phyloP scores from a whole-genome alignment of 2,329 filamentous ascomycete species.

The Aspergillus texensis region DNA sequence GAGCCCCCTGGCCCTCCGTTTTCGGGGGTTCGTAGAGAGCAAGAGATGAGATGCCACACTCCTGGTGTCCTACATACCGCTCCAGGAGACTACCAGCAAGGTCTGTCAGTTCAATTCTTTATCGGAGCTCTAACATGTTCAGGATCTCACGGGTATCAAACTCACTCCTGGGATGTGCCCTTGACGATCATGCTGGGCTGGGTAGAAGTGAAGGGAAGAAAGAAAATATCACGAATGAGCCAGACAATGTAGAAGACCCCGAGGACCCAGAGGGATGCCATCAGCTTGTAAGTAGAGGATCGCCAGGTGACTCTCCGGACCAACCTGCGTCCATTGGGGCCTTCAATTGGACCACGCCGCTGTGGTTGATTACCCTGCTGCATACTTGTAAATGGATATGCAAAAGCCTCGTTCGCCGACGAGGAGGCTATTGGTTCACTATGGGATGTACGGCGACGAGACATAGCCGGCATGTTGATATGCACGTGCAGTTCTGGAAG shows the following conservation, averaged over 20 bases:
- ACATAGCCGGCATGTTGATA: conserved; percentile 33
- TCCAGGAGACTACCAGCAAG: conserved; percentile 35
- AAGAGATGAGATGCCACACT: conserved; percentile 39
- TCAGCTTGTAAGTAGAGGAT: conserved; percentile 45
- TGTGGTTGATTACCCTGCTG: conserved; percentile 26
- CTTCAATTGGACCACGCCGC: conserved; percentile 43
- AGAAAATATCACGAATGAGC: conserved; percentile 44
- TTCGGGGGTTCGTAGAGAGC: conserved; percentile 38
- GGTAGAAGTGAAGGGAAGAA: conserved; percentile 35
- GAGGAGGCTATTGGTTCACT: conserved; percentile 33
- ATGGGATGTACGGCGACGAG: conserved; percentile 41
- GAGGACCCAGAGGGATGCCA: conserved; percentile 44
- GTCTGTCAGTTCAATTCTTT: conserved; percentile 16
- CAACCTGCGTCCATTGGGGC: conserved; percentile 42
- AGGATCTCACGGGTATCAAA: conserved; percentile 5
- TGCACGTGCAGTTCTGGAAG: conserved; percentile 13
- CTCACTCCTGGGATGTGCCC: conserved; percentile 27
- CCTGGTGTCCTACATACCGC: conserved; percentile 38
- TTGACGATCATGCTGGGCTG: conserved; percentile 13
- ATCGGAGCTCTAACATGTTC: not conserved
- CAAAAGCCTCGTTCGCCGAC: conserved; percentile 37
- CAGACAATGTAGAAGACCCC: conserved; percentile 45
- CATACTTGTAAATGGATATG: conserved; percentile 37
- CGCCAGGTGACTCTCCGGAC: conserved; percentile 47
- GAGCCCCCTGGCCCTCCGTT: conserved; percentile 16